Conservation (phyloP, 768 basidiomycete species). For the Mrakia frigida region DNA sequence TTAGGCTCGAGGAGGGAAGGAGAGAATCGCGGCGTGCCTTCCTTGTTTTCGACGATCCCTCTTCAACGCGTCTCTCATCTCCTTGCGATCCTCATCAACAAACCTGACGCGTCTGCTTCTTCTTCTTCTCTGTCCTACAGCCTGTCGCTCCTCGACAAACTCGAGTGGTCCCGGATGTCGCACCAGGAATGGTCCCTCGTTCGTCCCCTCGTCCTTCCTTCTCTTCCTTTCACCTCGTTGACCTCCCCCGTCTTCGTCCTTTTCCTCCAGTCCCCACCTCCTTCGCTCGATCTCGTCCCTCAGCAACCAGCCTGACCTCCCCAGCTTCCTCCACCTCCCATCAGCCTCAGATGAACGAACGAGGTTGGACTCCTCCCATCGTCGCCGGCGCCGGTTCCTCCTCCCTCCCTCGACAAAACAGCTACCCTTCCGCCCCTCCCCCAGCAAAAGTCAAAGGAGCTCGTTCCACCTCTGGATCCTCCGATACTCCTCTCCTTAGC, state of each 20-base stretch:
- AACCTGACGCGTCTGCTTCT: neutral
- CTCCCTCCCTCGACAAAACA: neutral
- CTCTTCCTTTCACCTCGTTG: neutral
- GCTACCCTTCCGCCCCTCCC: neutral
- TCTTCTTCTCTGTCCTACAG: neutral
- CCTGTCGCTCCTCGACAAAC: neutral
- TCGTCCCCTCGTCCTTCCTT: neutral
- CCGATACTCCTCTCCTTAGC: constrained; percentile 1
- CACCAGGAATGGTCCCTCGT: constrained; percentile 9
- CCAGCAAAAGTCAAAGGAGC: neutral
- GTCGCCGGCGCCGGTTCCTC: neutral
- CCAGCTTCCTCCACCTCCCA: neutral
- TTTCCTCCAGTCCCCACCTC: constrained; percentile 6
- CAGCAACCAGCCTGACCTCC: neutral
- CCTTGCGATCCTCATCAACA: neutral
- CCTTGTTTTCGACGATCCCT: neutral
- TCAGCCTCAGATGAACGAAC: neutral
- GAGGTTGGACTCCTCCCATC: constrained; percentile 17
- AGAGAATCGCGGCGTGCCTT: neutral
- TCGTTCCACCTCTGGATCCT: constrained; percentile 8
- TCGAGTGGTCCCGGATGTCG: neutral
- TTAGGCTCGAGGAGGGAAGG: neutral
- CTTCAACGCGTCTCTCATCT: neutral
- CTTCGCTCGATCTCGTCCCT: constrained; percentile 3
- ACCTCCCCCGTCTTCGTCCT: neutral